Evolutionary conservation across 2,329 filamentous ascomycete genomes (phyloP).

Genomic region (Colletotrichum incanum): DNA sequence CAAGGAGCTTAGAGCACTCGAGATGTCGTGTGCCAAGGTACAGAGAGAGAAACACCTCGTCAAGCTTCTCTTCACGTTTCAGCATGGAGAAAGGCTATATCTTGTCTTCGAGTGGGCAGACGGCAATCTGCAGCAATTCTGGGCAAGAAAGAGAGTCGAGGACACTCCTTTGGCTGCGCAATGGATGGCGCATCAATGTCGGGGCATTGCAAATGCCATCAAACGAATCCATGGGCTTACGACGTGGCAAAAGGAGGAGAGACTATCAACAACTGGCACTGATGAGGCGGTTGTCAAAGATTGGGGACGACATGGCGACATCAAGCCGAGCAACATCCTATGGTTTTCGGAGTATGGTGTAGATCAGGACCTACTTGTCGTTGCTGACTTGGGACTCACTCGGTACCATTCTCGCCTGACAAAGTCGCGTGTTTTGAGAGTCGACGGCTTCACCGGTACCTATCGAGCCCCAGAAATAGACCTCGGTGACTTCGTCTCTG

Average conservation of each 20-base stretch:
- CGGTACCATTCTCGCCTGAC: conserved; percentile 22
- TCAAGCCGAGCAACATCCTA: conserved; percentile 33
- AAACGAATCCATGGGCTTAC: conserved; percentile 27
- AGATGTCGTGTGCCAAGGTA: conserved; percentile 4
- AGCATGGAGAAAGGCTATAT: conserved; percentile 28
- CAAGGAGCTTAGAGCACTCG: conserved; percentile 22
- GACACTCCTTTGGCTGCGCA: background rate
- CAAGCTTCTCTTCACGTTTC: conserved; percentile 40
- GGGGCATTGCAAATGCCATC: conserved; percentile 24
- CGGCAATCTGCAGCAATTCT: conserved; percentile 40
- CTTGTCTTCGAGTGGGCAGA: conserved; percentile 45
- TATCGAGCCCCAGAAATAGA: conserved; percentile 31
- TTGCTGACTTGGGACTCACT: conserved; percentile 28
- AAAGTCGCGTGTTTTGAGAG: conserved; percentile 18
- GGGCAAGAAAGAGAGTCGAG: background rate
- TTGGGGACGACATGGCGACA: conserved; percentile 35
- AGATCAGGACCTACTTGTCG: conserved; percentile 17
- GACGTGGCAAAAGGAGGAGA: conserved; percentile 15
- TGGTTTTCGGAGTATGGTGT: conserved; percentile 27
- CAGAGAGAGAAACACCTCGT: conserved; percentile 34
- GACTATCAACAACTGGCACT: background rate
- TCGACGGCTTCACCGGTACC: conserved; percentile 27
- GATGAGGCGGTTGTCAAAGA: conserved; percentile 5
- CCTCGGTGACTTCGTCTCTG: conserved; percentile 33
- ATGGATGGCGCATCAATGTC: conserved; percentile 31